Evolutionary conservation across 176 grass and related monocot genomes (phyloP), one percentile per base, ranked within the genome.

Genomic region (Oryza officinalis): DNA sequence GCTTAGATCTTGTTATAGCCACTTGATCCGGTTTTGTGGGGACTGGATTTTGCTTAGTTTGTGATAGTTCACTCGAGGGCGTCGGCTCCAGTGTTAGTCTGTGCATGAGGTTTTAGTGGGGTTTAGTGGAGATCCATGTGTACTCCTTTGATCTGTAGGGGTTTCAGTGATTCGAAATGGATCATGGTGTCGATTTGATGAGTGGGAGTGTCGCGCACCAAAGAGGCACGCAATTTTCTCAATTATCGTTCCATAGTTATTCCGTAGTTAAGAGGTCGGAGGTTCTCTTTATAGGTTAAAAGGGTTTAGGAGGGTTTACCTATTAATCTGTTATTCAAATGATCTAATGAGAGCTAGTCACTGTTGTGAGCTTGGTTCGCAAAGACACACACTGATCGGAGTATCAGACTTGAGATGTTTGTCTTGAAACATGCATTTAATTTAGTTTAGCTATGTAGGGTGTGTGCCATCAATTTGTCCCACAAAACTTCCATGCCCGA

Each of bases 1-100:
- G 76, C 11, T 37, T 49, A 80, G 87, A 85, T 81, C 59, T 82
- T 32, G 43, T 66, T 40, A 4, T 27, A 45, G 2, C 0, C 27
- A 30, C 32, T 52, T 67, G 32, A 77, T 82, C 15, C 76, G 11
- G 76, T 33, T 31, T 63, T 3, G 2, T 28, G 37, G 2, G 8
- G 81, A 10, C 27, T 41, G 22, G 22, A 6, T 23, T 41, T 23
- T 41, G 20, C 40, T 63, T 50, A n/a, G 35, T 67, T 67, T 52
- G 25, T 13, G 9, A 6, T 67, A 67, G 23, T 25, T 68, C 20
- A 69, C 9, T 11, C 71, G 17, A 25, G 1, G 26, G 64, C 26
- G 79, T 37, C 10, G 32, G 64, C 35, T 85, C 27, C 10, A 6
- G 45, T 44, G 4, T 33, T 78, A 67, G 67, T 63, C 12, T 27